Base-by-base conservation (phyloP, 345 rosid species). In the Populus tremula region DNA sequence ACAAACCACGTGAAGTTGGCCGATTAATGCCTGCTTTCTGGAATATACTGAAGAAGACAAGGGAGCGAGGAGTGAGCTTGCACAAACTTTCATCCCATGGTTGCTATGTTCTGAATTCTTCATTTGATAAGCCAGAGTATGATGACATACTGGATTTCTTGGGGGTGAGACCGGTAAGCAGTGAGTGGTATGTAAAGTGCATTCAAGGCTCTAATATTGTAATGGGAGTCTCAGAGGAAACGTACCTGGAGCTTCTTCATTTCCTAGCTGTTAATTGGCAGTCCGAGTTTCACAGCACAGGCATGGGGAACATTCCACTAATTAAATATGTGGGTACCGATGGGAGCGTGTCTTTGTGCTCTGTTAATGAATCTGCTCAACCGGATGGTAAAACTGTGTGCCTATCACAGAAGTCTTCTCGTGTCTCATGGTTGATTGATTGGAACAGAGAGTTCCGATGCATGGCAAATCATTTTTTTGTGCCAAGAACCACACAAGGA, bases 31-130 rank as follows among this genome's bases (percentile, higher is more conserved):
- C 94, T 25, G 77, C 77, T 21, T 91, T 93, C 64, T 82, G 93
- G 97, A 72, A 81, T 64, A 84, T 91, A 39, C 76, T 93, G 86
- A 73, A 71, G 76, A 84, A 77, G 77, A 89, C 97, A n/a, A 84
- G 77, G 64, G 75, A 70, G 64, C 81, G 83, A 70, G 88, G 89
- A 25, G 81, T 90, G 10, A 86, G 85, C 80, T 73, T 93, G 70
- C 78, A 80, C 6, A 91, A 87, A 71, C 87, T 93, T n/a, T 93
- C 97, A 2, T 89, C 89, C 8, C 91, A 91, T 67, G 93, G 91
- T 6, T 74, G 78, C 8, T 79, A 76, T 59, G 67, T 91, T 68
- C 72, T 91, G 73, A 84, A 80, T 73, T 84, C 86, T 5, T 80
- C 91, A 0, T 91, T 93, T 66, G 94, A 93, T 38, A 49, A 5